phyloP scores from a whole-genome alignment of 2,329 filamentous ascomycete genomes.

The Aspergillus hiratsukae region DNA sequence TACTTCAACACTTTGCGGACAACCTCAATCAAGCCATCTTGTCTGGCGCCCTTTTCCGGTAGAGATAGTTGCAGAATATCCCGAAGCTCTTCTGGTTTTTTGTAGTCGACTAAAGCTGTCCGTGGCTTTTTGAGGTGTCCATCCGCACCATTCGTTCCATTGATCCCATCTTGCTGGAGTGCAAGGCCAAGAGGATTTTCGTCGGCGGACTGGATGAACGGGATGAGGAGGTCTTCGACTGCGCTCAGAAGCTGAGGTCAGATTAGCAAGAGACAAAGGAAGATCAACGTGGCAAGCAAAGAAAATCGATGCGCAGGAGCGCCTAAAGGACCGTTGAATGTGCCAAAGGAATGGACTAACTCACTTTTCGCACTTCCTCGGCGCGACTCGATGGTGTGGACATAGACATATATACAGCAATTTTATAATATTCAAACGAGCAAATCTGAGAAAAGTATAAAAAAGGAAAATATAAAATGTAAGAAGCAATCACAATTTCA shows the following conservation, averaged over 20 bases:
- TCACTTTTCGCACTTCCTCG: slow-evolving; percentile 41
- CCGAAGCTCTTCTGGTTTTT: slow-evolving; percentile 56
- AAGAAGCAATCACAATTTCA: neutral
- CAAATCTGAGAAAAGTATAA: neutral
- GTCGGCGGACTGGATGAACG: slow-evolving; percentile 43
- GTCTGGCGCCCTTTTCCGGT: slow-evolving; percentile 55
- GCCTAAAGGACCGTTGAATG: neutral
- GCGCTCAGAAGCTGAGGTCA: slow-evolving; percentile 33
- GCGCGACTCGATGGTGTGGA: slow-evolving; percentile 26
- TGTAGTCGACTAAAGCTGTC: slow-evolving; percentile 61
- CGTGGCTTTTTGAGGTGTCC: slow-evolving; percentile 54
- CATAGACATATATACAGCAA: slow-evolving; percentile 19
- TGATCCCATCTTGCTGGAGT: slow-evolving; percentile 17
- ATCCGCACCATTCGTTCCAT: slow-evolving; percentile 49
- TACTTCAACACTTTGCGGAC: slow-evolving; percentile 71
- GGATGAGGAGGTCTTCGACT: slow-evolving; percentile 42
- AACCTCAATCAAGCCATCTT: slow-evolving; percentile 68
- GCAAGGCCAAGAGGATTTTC: slow-evolving; percentile 16
- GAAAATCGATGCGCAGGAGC: neutral
- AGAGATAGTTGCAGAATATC: slow-evolving; percentile 50
- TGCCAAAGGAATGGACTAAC: slow-evolving; percentile 16
- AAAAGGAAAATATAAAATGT: neutral
- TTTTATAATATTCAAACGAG: neutral
- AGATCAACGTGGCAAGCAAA: neutral
- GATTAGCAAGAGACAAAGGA: neutral